Conservation (phyloP, 345 rosid genomes). For the Dipteronia sinensis region DNA sequence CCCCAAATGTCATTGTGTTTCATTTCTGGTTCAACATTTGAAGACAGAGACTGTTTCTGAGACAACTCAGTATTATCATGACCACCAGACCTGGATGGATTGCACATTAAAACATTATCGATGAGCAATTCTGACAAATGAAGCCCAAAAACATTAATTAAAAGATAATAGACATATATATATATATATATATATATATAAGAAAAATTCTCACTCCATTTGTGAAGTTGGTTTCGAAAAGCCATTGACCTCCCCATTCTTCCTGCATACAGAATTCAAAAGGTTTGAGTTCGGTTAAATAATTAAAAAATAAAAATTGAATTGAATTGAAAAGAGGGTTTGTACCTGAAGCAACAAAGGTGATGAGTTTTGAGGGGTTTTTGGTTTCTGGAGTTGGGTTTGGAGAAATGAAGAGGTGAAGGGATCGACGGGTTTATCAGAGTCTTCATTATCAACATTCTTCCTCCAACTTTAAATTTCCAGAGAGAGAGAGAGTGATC, state of each 20-base stretch:
- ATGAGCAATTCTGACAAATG: background rate
- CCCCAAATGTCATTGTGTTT: constrained; percentile 57
- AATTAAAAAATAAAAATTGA: background rate
- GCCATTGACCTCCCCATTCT: constrained; percentile 41
- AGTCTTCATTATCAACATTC: constrained; percentile 31
- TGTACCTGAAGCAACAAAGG: constrained; percentile 30
- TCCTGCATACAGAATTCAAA: constrained; percentile 30
- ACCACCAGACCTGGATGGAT: constrained; percentile 48
- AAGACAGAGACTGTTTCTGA: constrained; percentile 41
- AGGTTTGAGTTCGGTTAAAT: background rate
- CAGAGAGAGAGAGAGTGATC: background rate
- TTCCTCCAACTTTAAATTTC: background rate
- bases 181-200: background rate
- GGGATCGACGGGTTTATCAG: constrained; percentile 33
- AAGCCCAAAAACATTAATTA: background rate
- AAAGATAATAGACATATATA: background rate
- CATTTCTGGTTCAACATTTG: constrained; percentile 33
- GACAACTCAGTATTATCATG: constrained; percentile 34
- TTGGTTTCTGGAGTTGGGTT: background rate
- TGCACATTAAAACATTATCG: background rate
- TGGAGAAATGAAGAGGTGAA: constrained; percentile 22
- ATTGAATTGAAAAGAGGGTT: background rate
- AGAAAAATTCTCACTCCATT: constrained; percentile 34
- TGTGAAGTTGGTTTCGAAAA: constrained; percentile 26
- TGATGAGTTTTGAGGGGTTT: constrained; percentile 20